These are phyloP conservation scores for Rhizophagus clarus DNA, from an alignment of 192 early-diverging fungal species.

Conservation along the genomic window DNA sequence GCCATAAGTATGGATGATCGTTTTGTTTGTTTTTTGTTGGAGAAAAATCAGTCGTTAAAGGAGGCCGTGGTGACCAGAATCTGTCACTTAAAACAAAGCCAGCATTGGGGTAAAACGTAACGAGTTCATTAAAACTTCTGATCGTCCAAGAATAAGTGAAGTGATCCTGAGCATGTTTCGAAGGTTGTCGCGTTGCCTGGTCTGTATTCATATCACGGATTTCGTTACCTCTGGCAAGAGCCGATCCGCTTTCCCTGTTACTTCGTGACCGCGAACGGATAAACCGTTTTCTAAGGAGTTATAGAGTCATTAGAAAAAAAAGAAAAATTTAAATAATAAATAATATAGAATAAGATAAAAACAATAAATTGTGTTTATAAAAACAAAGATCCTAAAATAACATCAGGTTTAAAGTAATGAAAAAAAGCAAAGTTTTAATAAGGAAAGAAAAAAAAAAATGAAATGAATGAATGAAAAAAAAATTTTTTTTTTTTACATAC, in stretches of 20 bases:
- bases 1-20: conserved; percentile 30
- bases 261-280: conserved; percentile 32
- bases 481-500: background rate
- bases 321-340: background rate
- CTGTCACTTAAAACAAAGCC: conserved; percentile 30
- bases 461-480: background rate
- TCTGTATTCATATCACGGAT: conserved; percentile 34
- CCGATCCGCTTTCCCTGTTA: conserved; percentile 30
- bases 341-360: background rate
- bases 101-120: conserved; percentile 29
- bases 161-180: conserved; percentile 22
- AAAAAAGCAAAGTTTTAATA: background rate
- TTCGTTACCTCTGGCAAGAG: conserved; percentile 24
- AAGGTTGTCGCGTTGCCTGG: conserved; percentile 28
- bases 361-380: background rate
- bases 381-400: background rate
- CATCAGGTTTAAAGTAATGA: background rate
- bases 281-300: conserved; percentile 30
- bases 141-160: conserved; percentile 33
- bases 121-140: conserved; percentile 32
- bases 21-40: conserved; percentile 20
- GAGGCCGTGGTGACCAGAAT: conserved; percentile 31
- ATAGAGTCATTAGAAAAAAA: background rate
- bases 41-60: conserved; percentile 7
- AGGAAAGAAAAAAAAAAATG: background rate